These are phyloP conservation scores for Coccinonectria pachysandricola DNA, from an alignment of 2,329 filamentous ascomycete genomes.

Conservation along the genomic window DNA sequence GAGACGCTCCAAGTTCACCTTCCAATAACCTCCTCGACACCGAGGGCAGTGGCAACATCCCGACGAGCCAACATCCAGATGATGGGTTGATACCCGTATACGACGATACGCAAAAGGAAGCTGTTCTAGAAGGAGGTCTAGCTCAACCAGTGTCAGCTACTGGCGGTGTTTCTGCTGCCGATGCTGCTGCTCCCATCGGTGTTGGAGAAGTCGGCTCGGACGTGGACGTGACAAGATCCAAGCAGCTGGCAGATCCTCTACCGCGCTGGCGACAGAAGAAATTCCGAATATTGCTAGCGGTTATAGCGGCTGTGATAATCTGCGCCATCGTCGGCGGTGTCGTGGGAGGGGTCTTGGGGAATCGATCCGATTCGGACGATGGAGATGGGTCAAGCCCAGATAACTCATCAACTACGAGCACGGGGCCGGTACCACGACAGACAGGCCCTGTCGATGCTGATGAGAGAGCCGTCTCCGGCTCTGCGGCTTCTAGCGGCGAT, in stretches of 20 bases:
- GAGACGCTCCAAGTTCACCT: no score
- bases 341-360: no score
- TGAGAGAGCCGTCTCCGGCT: conserved; percentile 7
- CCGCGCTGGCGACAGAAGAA: no score
- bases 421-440: conserved; percentile 4
- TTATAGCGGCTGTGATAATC: conserved; percentile 7
- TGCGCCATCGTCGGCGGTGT: conserved; percentile 10
- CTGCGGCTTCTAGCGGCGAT: conserved; percentile 5
- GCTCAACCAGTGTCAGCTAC: no score
- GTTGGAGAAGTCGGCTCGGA: no score
- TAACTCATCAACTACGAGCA: conserved; percentile 1
- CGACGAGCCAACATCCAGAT: conserved; percentile 3
- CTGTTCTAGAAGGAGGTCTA: conserved; percentile 1
- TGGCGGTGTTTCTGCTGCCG: no score
- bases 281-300: conserved; percentile 9
- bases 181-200: no score
- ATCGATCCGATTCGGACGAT: neutral
- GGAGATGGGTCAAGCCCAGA: no score
- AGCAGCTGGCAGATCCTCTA: no score
- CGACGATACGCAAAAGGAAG: conserved; percentile 5
- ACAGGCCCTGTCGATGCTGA: conserved; percentile 9
- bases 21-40: conserved; percentile 1
- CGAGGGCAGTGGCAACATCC: conserved; percentile 7
- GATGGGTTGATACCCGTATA: conserved; percentile 8
- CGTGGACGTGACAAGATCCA: no score